Evolutionary conservation across 257 asterid genomes (phyloP).

Genomic region (Anisodus acutangulus): DNA sequence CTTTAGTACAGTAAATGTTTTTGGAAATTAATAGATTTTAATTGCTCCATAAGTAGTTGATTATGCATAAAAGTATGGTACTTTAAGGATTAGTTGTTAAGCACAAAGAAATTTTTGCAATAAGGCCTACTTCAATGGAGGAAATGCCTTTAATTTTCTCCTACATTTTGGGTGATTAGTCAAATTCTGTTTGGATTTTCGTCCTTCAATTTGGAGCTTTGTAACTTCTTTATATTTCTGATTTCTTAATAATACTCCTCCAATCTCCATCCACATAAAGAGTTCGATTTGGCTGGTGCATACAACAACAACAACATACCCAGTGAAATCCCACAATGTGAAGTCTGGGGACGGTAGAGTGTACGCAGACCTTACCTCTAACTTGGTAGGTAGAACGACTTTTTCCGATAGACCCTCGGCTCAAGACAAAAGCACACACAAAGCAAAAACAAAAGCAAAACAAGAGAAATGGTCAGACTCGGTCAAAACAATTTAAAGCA

Average conservation of each 20-base stretch:
- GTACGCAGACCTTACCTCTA: no score
- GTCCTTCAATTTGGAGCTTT: neutral
- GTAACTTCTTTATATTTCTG: neutral
- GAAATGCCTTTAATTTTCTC: neutral
- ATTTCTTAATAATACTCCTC: neutral
- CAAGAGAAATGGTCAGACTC: no score
- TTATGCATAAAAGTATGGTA: neutral
- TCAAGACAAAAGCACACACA: no score
- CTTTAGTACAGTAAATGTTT: neutral
- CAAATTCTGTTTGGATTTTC: neutral
- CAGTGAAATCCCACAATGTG: no score
- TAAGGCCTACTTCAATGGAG: no score
- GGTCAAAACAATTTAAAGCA: no score
- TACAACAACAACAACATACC: no score
- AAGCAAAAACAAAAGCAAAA: no score
- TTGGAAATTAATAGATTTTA: neutral
- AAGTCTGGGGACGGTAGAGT: no score
- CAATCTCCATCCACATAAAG: neutral
- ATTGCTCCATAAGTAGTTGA: neutral
- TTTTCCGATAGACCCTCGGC: no score
- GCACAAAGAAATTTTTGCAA: no score
- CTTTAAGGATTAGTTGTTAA: neutral
- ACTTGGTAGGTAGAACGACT: no score
- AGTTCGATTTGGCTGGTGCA: neutral
- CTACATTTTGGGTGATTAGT: constrained; percentile 14